A percentile compares a stretch with the other conserved stretches of the same genome.
Conservation (phyloP, 352 stramenopile genomes). For the Globisporangium takayamanum region DNA sequence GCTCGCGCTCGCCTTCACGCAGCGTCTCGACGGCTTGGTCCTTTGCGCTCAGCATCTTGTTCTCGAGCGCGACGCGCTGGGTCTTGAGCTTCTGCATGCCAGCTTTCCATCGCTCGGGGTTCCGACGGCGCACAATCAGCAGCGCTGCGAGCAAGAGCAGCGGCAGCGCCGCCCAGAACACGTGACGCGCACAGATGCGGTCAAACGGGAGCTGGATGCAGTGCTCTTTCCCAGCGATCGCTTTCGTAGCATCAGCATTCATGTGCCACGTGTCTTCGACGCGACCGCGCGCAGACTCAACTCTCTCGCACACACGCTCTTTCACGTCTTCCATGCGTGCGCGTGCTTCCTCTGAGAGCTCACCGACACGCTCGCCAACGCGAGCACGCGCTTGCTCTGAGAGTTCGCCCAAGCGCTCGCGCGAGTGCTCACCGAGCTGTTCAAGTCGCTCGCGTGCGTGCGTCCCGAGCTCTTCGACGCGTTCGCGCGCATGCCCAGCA, state of each 20-base stretch:
- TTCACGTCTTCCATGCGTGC: conserved; percentile 25
- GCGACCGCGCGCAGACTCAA: conserved; percentile 27
- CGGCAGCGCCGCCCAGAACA: conserved; percentile 40
- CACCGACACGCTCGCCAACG: conserved; percentile 2
- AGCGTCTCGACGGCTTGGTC: conserved; percentile 28
- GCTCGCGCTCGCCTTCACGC: conserved; percentile 23
- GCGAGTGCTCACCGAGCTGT: conserved; percentile 22
- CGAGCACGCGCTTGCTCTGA: too few species aligned
- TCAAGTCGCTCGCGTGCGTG: conserved; percentile 29
- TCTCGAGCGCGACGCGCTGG: conserved; percentile 37
- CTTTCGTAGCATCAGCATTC: conserved; percentile 42
- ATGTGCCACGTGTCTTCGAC: conserved; percentile 50
- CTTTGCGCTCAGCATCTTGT: conserved; percentile 37
- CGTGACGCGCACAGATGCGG: conserved; percentile 38
- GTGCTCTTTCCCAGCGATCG: conserved; percentile 37
- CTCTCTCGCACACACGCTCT: conserved; percentile 40
- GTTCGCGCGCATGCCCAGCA: conserved; percentile 19
- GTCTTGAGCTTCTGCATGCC: conserved; percentile 42
- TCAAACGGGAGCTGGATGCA: conserved; percentile 40
- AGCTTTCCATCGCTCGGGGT: conserved; percentile 62
- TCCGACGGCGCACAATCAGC: conserved; percentile 43
- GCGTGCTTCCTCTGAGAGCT: conserved; percentile 17
- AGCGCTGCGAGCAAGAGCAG: conserved; percentile 26
- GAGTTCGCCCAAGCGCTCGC: conserved; percentile 10
- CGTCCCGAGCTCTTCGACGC: conserved; percentile 23